phyloP scores from a whole-genome alignment of 352 stramenopile genomes.

The Phytopythium mirpurense region DNA sequence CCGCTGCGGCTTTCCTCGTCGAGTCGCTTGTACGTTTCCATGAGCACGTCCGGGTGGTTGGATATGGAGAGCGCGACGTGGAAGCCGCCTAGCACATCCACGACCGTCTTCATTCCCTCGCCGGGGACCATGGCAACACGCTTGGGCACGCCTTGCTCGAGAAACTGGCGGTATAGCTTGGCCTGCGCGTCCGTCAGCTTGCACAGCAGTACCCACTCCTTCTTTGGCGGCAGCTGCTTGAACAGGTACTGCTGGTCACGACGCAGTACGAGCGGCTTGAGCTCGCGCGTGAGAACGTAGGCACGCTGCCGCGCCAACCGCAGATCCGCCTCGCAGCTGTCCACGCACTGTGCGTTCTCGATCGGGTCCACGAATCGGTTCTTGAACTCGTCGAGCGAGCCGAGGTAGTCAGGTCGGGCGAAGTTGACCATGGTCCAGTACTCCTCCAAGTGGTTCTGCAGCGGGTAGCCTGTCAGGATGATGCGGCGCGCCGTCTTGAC shows the following conservation, averaged over 20 bases:
- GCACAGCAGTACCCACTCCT: constrained; percentile 85
- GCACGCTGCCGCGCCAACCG: constrained; percentile 63
- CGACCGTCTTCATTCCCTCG: constrained; percentile 27
- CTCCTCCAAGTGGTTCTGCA: constrained; percentile 95
- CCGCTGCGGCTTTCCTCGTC: constrained; percentile 47
- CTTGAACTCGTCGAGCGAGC: constrained; percentile 84
- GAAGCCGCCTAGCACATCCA: constrained; percentile 81
- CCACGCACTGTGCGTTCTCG: constrained; percentile 78
- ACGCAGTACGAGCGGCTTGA: constrained; percentile 80
- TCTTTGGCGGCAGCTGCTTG: constrained; percentile 80
- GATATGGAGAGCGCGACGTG: constrained; percentile 86
- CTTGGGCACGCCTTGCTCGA: constrained; percentile 54
- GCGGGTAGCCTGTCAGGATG: constrained; percentile 92
- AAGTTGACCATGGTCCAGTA: constrained; percentile 93
- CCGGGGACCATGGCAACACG: constrained; percentile 15
- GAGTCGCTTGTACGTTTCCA: constrained; percentile 55
- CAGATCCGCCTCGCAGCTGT: constrained; percentile 70
- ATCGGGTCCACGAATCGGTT: constrained; percentile 89
- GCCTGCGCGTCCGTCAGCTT: constrained; percentile 75
- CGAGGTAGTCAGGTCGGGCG: constrained; percentile 73
- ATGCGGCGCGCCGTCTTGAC: constrained; percentile 86
- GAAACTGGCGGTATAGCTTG: constrained; percentile 68
- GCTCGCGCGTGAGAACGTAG: constrained; percentile 75
- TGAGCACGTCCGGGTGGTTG: constrained; percentile 84
- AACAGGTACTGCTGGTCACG: constrained; percentile 85